Evolutionary conservation across 169 alveolate genomes (phyloP), one percentile per base, ranked within the genome.

Genomic region (Plasmodium malariae): DNA sequence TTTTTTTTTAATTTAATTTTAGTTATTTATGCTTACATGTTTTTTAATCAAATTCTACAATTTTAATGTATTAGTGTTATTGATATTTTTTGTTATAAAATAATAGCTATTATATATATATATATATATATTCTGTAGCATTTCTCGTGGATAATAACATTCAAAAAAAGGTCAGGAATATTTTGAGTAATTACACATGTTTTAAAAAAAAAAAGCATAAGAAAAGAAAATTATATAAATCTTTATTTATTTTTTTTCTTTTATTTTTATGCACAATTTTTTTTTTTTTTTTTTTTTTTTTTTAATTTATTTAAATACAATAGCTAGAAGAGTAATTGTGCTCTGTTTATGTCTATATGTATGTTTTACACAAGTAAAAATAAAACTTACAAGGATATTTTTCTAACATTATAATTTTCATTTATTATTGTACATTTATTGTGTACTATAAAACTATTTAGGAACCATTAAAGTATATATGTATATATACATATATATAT

Each of bases 41-140:
- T 43, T 55, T 73, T 36, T 73, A 54, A 21, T 65, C 19, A 48
- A 54, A 24, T 12, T 40, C 71, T 55, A 73, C 49, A 48, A 54
- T 40, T 55, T 71, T 51, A 28, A 5, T 24, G 3, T 17, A 9
- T 12, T 17, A 14, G 26, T 28, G n/a, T 32, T 14, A 68, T 68
- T 32, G 37, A 24, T 69, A 24, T 43, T 45, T 45, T 26, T 32
- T 54, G 30, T 45, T 17, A n/a, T n/a, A 45, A 45, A 0, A 45
- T 45, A 45, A 45, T 11, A 45, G 55, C 21, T 11, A 1, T 45
- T 45, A 3, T 3, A 11, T 0, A 11, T 45, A 11, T 3, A 1
- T 11, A 0, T 11, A 45, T 45, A n/a, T n/a, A n/a, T n/a, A n/a
- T n/a, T 65, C 21, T 30, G 11, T 6, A 69, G 45, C 26, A n/a